These are phyloP conservation scores for Ogataea siamensis DNA, from an alignment of 805 yeast genomes.

Conservation along the genomic window DNA sequence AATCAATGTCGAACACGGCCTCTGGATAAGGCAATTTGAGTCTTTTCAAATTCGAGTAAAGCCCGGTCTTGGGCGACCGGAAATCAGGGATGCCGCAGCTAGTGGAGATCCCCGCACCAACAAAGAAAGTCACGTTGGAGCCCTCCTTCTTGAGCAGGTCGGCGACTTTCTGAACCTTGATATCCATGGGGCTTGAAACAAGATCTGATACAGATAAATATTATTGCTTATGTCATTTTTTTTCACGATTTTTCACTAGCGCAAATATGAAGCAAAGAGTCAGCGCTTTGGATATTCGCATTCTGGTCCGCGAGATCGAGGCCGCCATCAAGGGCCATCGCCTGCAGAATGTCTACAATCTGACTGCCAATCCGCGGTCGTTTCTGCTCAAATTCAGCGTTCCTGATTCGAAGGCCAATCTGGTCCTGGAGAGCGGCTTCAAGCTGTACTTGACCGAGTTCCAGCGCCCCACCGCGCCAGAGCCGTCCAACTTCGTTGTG, in stretches of 20 bases:
- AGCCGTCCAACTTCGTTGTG: constrained; percentile 82
- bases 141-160: constrained; percentile 24
- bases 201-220: constrained; percentile 5
- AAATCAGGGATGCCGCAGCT: constrained; percentile 95
- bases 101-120: constrained; percentile 95
- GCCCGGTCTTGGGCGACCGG: constrained; percentile 84
- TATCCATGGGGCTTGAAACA: constrained; percentile 22
- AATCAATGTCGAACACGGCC: constrained; percentile 91
- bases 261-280: constrained; percentile 67
- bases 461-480: constrained; percentile 74
- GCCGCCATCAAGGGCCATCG: constrained; percentile 59
- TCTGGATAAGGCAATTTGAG: constrained; percentile 87
- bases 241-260: constrained; percentile 1
- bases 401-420: constrained; percentile 74
- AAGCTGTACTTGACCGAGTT: constrained; percentile 75
- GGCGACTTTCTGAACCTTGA: constrained; percentile 23
- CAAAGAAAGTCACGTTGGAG: constrained; percentile 57
- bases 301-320: constrained; percentile 66
- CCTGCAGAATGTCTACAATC: constrained; percentile 81
- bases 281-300: constrained; percentile 76
- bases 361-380: constrained; percentile 67
- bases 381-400: constrained; percentile 76
- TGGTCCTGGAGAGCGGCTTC: constrained; percentile 85
- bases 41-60: constrained; percentile 74
- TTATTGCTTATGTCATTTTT: constrained; percentile 4